Conservation (phyloP, 2,329 filamentous ascomycete genomes). For the Aspergillus arachidicola region DNA sequence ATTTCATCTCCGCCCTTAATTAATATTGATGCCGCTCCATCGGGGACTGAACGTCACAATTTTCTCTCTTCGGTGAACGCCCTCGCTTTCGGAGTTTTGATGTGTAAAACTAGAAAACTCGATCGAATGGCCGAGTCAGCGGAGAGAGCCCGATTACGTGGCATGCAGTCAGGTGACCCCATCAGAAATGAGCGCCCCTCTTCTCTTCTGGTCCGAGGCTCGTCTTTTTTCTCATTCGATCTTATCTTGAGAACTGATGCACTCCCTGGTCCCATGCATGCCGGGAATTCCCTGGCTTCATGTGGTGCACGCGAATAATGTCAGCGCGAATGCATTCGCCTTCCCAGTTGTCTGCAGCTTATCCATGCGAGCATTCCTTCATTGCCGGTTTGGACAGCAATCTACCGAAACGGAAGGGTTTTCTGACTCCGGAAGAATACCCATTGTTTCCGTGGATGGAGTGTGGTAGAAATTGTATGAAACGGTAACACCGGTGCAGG, state of each 20-base stretch:
- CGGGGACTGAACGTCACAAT: too few species aligned
- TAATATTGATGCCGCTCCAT: background rate
- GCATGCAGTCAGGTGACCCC: constrained; percentile 1
- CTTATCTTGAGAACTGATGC: background rate
- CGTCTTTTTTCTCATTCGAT: background rate
- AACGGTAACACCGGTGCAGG: constrained; percentile 12
- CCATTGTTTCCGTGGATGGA: background rate
- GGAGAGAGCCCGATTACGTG: background rate
- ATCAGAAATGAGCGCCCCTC: background rate
- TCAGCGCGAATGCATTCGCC: background rate
- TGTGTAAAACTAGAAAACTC: background rate
- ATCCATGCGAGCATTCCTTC: background rate
- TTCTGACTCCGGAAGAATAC: background rate
- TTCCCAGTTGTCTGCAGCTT: background rate
- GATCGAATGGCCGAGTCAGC: background rate
- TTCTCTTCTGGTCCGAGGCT: background rate
- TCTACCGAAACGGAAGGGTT: background rate
- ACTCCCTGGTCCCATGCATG: constrained; percentile 4
- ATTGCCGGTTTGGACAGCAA: background rate
- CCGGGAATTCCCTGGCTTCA: constrained; percentile 1
- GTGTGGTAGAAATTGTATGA: constrained; percentile 1
- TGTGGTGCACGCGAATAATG: background rate
- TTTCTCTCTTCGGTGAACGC: background rate
- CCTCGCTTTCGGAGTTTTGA: background rate
- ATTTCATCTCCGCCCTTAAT: constrained; percentile 7